Evolutionary conservation across 352 stramenopile genomes (phyloP), one percentile per base, ranked within the genome.

Genomic region (Phytophthora aleatoria): DNA sequence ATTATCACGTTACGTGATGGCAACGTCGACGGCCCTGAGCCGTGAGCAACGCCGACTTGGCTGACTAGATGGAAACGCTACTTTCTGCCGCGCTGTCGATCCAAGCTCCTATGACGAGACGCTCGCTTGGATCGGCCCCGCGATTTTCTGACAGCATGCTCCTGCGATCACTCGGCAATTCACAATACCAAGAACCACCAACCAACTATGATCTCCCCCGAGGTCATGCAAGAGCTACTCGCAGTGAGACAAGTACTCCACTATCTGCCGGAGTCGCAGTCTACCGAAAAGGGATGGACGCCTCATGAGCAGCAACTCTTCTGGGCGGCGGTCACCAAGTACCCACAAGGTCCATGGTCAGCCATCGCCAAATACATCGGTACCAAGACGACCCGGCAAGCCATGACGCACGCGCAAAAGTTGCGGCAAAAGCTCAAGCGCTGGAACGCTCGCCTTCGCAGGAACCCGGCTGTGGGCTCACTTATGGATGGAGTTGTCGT

Each of bases 341-440:
- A 70, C 51, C 76, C 78, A 9, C 76, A 85, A 16, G 78, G 78
- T 0, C 78, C 78, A 10, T 87, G 78, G 78, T 83, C 76, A 20
- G 56, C 64, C 26, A 82, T 87, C 50, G 78, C 78, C 10, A 64
- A 67, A 35, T 83, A 76, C 64, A 78, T 87, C 20, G 73, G 76
- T 28, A 84, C 78, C 43, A 81, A 83, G 50, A 78, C 76, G 16
- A 85, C 78, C 15, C 71, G 78, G 30, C 78, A 87, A 61, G 76
- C 78, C 11, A 84, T 85, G 74, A 85, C 76, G 0, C 76, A 85
- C 54, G 78, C 76, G 33, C 76, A 87, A 62, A 85, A 87, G 61
- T 59, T 85, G 38, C 73, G 76, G 0, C 76, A 85, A 59, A 87
- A 87, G 50, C 64, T 81, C 28, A 71, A 74, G 55, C 64, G 69